Evolutionary conservation across 768 basidiomycete species (phyloP), one percentile per base, ranked within the genome.

Genomic region (Lactarius psammicola): DNA sequence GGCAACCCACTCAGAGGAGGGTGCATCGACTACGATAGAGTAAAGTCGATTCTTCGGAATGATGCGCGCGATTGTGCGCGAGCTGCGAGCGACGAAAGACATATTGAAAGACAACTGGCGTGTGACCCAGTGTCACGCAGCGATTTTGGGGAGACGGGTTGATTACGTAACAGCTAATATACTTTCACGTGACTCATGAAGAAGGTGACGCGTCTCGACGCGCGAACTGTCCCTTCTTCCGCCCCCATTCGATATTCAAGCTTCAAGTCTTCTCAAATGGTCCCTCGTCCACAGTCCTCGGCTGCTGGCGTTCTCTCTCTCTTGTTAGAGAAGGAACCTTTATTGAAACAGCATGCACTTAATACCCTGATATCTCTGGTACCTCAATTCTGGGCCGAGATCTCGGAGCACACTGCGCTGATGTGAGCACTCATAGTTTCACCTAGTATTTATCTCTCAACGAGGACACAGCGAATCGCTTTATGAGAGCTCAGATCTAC

Each of bases 361-460:
- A 85, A 85, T 58, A 84, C 88, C 54, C 82, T 99, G 60, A 90
- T 87, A 72, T 79, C 85, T 18, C 84, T 98, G 54, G 94, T 98
- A 8, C 87, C 95, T 44, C 89, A 92, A 72, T 98, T 98, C 77
- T 99, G 97, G 97, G 90, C 96, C 56, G 97, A 99, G 82, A 96
- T 98, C 73, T 95, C 94, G 71, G 97, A 99, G 77, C 87, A 92
- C 74, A 89, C 98, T 72, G 85, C 90, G 38, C 79, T 87, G 65
- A 94, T 98, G 95, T 93, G 75, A 72, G 92, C 80, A 7, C 57
- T 60, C n/a, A n/a, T 23, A 31, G 23, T 57, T 30, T 44, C 17
- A n/a, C 18, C 42, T 51, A 5, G 9, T 40, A 20, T 64, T 56
- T 30, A 23, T 30, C 49, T 68, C 63, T 67, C 34, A n/a, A 71